Evolutionary conservation across 1,284 basidiomycete species (phyloP).

Genomic region (Cystobasidium pallidum): DNA sequence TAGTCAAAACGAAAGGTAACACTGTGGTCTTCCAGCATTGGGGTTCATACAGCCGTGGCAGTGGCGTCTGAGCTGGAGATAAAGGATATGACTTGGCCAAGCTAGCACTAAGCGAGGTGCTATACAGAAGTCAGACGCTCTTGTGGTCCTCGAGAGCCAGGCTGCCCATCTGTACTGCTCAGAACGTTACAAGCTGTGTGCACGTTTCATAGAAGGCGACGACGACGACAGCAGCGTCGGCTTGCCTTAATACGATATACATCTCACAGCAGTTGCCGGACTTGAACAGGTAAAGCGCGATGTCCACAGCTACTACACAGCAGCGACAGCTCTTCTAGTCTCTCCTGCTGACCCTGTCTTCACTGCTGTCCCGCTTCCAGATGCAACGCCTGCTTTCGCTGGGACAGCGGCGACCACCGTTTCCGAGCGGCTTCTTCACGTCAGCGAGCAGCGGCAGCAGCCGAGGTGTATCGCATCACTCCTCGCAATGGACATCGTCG

Average conservation of each 20-base stretch:
- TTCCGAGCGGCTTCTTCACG: conserved; percentile 40
- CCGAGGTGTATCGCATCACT: conserved; percentile 4
- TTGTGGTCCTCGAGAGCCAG: too few species aligned
- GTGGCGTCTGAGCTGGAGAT: too few species aligned
- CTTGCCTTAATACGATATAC: not conserved
- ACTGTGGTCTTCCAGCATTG: too few species aligned
- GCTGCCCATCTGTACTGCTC: too few species aligned
- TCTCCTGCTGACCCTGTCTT: too few species aligned
- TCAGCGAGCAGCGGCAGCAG: conserved; percentile 9
- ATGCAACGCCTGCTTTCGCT: conserved; percentile 43
- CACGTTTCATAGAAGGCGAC: not conserved
- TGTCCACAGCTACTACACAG: too few species aligned
- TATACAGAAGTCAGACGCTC: too few species aligned
- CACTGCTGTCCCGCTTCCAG: not conserved
- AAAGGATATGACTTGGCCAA: too few species aligned
- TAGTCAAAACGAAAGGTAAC: too few species aligned
- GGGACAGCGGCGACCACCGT: conserved; percentile 40
- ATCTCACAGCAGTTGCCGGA: not conserved
- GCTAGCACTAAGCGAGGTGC: too few species aligned
- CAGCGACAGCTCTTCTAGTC: too few species aligned
- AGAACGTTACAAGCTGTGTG: not conserved
- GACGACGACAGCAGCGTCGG: not conserved
- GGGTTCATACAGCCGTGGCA: too few species aligned
- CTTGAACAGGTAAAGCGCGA: not conserved
- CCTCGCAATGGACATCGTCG: conserved; percentile 7